Conservation (phyloP, 352 stramenopile genomes). For the Globisporangium yorkense region DNA sequence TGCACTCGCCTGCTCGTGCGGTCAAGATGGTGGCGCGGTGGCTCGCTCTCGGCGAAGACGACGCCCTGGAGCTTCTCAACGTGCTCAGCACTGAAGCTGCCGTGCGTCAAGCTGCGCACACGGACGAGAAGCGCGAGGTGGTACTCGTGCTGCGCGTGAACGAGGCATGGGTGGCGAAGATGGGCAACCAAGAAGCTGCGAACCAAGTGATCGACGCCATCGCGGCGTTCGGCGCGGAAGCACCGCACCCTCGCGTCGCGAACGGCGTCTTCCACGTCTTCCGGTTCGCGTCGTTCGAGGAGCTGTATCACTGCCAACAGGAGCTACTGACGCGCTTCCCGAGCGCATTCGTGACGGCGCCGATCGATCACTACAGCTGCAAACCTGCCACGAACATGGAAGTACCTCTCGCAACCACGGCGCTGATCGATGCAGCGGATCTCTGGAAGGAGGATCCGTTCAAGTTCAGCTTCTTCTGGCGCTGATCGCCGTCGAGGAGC, state of each 20-base stretch:
- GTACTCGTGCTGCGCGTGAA: background rate
- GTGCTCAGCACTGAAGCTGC: background rate
- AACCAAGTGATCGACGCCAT: background rate
- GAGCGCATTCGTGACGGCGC: background rate
- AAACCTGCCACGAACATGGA: background rate
- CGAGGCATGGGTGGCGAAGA: background rate
- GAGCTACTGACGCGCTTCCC: background rate
- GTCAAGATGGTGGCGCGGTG: background rate
- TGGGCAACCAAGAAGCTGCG: too few species aligned
- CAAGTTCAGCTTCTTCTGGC: background rate
- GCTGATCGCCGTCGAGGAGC: too few species aligned
- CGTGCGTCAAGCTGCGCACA: too few species aligned
- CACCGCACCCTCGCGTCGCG: background rate
- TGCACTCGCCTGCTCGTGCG: background rate
- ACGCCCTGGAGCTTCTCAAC: background rate
- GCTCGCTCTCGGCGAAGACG: background rate
- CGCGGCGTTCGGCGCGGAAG: background rate
- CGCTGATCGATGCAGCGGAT: background rate
- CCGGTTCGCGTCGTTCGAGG: slow-evolving; percentile 3
- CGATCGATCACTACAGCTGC: background rate
- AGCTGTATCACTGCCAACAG: background rate
- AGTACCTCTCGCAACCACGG: background rate
- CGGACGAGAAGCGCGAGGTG: background rate
- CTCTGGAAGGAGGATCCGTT: background rate
- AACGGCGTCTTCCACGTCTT: background rate